Conservation (phyloP, 2,329 filamentous ascomycete genomes). For the Didymella sp. region DNA sequence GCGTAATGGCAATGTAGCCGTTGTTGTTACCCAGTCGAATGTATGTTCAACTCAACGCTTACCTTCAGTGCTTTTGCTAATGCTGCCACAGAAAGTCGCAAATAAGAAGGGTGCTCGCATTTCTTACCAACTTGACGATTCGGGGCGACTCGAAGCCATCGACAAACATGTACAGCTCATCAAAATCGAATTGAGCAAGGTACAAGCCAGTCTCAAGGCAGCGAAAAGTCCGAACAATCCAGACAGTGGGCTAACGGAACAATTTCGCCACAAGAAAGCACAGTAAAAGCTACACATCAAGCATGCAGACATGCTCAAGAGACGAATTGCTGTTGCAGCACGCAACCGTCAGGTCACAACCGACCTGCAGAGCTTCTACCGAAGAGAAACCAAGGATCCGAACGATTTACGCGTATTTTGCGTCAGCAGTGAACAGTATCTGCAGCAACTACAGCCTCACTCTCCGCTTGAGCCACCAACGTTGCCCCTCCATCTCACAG, state of each 20-base stretch:
- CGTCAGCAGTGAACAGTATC: neutral
- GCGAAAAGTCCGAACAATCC: neutral
- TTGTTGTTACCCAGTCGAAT: neutral
- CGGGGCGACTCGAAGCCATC: neutral
- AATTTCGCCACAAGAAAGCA: neutral
- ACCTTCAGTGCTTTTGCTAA: neutral
- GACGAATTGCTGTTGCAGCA: neutral
- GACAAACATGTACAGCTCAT: neutral
- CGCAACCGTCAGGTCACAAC: neutral
- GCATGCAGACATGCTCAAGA: neutral
- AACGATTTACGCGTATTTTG: neutral
- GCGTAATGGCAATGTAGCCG: neutral
- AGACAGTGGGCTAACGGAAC: neutral
- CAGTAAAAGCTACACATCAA: neutral
- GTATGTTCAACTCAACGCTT: neutral
- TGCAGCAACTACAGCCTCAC: neutral
- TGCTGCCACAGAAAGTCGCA: neutral
- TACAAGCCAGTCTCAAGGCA: neutral
- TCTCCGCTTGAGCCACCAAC: neutral
- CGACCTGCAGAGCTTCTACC: neutral
- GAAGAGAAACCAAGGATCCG: neutral
- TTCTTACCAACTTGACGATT: neutral
- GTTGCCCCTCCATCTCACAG: neutral
- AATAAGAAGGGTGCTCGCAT: neutral
- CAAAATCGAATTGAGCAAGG: neutral